Conservation (phyloP, 2,329 filamentous ascomycete genomes). For the Diaporthe sp. region DNA sequence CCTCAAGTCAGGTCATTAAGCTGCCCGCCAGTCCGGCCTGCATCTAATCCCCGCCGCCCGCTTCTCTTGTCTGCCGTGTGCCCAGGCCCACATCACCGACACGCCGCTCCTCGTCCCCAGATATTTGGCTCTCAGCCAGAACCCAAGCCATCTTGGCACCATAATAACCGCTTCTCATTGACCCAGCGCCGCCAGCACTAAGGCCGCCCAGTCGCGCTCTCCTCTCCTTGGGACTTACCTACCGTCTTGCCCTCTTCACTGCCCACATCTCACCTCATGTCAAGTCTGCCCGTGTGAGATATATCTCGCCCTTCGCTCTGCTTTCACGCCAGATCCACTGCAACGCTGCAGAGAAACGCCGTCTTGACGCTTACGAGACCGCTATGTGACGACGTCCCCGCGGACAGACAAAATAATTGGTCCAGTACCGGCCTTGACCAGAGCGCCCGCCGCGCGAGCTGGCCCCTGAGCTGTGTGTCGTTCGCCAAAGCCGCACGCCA, state of each 20-base stretch:
- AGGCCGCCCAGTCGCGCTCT: slow-evolving; percentile 25
- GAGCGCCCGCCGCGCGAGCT: slow-evolving; percentile 3
- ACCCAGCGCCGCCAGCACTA: slow-evolving; percentile 2
- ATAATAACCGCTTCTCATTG: slow-evolving; percentile 19
- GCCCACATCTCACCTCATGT: background rate
- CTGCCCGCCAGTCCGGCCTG: slow-evolving; percentile 3
- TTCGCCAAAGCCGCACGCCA: background rate
- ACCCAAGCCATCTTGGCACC: slow-evolving; percentile 32
- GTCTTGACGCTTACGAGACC: background rate
- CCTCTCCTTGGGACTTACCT: slow-evolving; percentile 29
- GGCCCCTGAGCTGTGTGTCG: background rate
- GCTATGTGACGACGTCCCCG: slow-evolving; percentile 14
- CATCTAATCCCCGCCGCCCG: slow-evolving; percentile 11
- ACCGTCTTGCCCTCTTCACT: slow-evolving; percentile 24
- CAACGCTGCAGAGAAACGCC: background rate
- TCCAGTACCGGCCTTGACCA: slow-evolving; percentile 20
- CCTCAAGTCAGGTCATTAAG: background rate
- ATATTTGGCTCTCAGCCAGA: slow-evolving; percentile 28
- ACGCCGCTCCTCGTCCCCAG: slow-evolving; percentile 23
- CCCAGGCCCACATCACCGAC: slow-evolving; percentile 28
- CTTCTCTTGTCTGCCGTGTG: slow-evolving; percentile 21
- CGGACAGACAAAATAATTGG: slow-evolving; percentile 3
- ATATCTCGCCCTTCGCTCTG: background rate
- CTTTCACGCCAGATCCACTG: background rate
- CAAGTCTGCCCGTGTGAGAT: slow-evolving; percentile 1